phyloP scores from a whole-genome alignment of 2,329 filamentous ascomycete genomes.

The Diaporthe citri region DNA sequence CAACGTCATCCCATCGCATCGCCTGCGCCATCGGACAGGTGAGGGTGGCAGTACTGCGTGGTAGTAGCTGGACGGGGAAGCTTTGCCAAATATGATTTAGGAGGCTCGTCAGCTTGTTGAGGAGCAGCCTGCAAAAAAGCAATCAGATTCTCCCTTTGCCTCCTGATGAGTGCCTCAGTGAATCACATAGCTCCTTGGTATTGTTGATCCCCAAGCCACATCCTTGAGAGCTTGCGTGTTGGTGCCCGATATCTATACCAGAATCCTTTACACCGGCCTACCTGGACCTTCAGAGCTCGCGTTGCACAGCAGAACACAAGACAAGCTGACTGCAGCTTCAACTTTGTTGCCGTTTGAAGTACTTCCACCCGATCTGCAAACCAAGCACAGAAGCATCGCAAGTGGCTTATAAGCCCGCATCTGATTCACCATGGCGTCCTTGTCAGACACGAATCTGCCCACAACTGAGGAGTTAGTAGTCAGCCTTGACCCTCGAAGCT shows the following conservation, averaged over 20 bases:
- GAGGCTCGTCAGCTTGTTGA: slow-evolving; percentile 27
- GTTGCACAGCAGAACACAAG: slow-evolving; percentile 26
- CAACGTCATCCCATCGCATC: slow-evolving; percentile 16
- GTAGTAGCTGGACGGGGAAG: slow-evolving; percentile 7
- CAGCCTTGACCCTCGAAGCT: slow-evolving; percentile 2
- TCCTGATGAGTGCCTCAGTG: slow-evolving; percentile 13
- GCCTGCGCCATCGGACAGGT: slow-evolving; percentile 14
- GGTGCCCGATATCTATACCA: slow-evolving; percentile 23
- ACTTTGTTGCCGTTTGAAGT: background rate
- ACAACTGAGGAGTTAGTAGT: slow-evolving; percentile 39
- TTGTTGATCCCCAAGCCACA: slow-evolving; percentile 28
- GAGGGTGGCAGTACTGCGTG: slow-evolving; percentile 18
- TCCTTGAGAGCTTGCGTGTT: slow-evolving; percentile 24
- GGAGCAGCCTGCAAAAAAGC: slow-evolving; percentile 23
- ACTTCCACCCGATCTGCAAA: slow-evolving; percentile 15
- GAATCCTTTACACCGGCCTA: background rate
- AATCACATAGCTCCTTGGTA: slow-evolving; percentile 26
- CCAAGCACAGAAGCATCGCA: slow-evolving; percentile 3
- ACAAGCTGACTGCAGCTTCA: slow-evolving; percentile 24
- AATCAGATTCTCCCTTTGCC: slow-evolving; percentile 9
- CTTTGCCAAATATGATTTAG: slow-evolving; percentile 23
- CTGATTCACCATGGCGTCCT: slow-evolving; percentile 26
- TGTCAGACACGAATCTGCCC: slow-evolving; percentile 35
- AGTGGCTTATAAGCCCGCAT: slow-evolving; percentile 7
- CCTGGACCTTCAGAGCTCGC: background rate